Base-by-base conservation (phyloP, 2,329 filamentous ascomycete species). In the Phyllosticta citribraziliensis region DNA sequence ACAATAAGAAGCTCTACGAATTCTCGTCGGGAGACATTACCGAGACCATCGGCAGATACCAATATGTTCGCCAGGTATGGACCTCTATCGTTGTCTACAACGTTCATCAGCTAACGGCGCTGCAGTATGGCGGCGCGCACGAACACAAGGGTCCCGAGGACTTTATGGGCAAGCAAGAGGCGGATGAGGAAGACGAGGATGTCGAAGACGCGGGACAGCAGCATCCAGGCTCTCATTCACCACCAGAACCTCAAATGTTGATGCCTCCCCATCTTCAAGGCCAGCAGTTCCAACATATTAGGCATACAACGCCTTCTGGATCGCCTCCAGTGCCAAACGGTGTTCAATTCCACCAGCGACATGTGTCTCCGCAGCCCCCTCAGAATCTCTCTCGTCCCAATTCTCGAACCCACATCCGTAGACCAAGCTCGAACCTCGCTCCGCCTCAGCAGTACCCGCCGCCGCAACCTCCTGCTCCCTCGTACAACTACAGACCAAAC, bases 1-100 rank as follows among this genome's bases (percentile, higher is more conserved):
- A 90, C 78, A 99, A 99, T 77, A 99, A 97, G 82, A 97, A 97
- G 79, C 83, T 99, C 25, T 97, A 97, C 76, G 91, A 99, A 75
- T 99, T 96, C 75, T 97, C 92, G 12, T 97, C 93, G 19, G 82
- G 85, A 68, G 91, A 97, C 74, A 96, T 99, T 83, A 88, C 88
- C 73, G 91, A 97, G 66, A 89, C 95, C 56, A 85, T 99, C 66
- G 84, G 84, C 57, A 84, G 91, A 73, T 95, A 96, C 72, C 87
- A 91, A 84, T 96, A 92, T 76, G 93, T 97, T 80, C 70, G 91
- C 55, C 53, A 54, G 53, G 35, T 59, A 27, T 19, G 52, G 60
- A 25, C 20, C 54, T 54, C n/a, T 59, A 33, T 25, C 19, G 25
- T 11, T 25, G 24, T 24, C 24, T 24, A 5, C 19, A 12, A n/a